Base-by-base conservation (phyloP, 2,329 filamentous ascomycete species). In the Talaromyces amestolkiae region DNA sequence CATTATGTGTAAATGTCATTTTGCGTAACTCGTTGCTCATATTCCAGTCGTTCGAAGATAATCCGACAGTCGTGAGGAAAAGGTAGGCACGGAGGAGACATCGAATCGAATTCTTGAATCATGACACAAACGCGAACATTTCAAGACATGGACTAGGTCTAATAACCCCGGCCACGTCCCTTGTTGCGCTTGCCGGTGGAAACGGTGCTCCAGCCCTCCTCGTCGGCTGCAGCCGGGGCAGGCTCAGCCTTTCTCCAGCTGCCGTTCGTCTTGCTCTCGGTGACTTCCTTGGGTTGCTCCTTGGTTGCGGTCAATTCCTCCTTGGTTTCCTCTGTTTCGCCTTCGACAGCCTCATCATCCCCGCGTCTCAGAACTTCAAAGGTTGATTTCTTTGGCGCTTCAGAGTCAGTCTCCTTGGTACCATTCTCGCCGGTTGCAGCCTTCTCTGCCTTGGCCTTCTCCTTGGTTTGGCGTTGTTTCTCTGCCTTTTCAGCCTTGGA, bases 401-500 rank as follows among this genome's bases (percentile, higher is more conserved):
- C 73, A 37, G 72, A 69, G 53, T 69, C 71, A 66, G 82, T 80
- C 68, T 82, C 81, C 49, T 78, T 79, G 67, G 70, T 61, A 53
- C 60, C 73, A 61, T 79, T 79, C 61, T 77, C 76, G 13, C 72
- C 74, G 7, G 80, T 75, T 24, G 73, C 65, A 27, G 68, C 67
- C 43, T 77, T 74, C 70, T 76, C 76, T 19, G 72, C 68, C 71
- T 77, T 77, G 63, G 70, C 66, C 66, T 78, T 75, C 68, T 77
- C 75, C 70, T 76, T 77, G 68, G 78, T 72, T 41, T 80, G 80
- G 71, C 83, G 82, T 59, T 87, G 84, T 71, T 90, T 89, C 75
- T 86, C 88, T n/a, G 86, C 88, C 76, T 84, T 86, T 70, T 89
- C 88, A 61, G 88, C 92, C 78, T 92, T 93, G 53, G 87, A 89